Evolutionary conservation across 2,329 filamentous ascomycete genomes (phyloP).

Genomic region (Byssochlamys sp.): DNA sequence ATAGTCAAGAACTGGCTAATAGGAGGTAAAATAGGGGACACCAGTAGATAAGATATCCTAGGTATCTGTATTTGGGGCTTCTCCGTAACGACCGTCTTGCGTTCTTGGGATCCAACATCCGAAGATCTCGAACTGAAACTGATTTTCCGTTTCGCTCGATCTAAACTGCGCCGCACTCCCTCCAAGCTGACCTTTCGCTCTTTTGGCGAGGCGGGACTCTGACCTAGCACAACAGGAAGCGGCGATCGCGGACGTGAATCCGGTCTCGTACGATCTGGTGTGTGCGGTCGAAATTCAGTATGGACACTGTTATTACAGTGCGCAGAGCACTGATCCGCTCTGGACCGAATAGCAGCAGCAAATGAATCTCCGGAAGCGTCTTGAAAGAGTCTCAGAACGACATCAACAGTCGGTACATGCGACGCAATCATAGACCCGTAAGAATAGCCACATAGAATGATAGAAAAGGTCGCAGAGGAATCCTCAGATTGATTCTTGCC

Average conservation of each 20-base stretch:
- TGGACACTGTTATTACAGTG: conserved; percentile 47
- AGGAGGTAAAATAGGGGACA: conserved; percentile 53
- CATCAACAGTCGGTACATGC: conserved; percentile 52
- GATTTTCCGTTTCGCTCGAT: conserved; percentile 24
- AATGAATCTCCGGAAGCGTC: conserved; percentile 46
- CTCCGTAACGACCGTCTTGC: neutral
- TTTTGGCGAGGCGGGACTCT: neutral
- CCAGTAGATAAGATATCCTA: conserved; percentile 43
- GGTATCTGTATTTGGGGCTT: conserved; percentile 7
- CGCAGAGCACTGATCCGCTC: conserved; percentile 58
- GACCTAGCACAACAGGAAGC: neutral
- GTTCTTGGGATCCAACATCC: conserved; percentile 1
- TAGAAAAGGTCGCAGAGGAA: conserved; percentile 11
- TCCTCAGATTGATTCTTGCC: conserved; percentile 27
- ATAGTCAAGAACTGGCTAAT: conserved; percentile 55
- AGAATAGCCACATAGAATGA: conserved; percentile 72
- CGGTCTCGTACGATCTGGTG: conserved; percentile 14
- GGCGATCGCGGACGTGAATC: neutral
- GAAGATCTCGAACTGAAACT: conserved; percentile 4
- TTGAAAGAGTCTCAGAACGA: conserved; percentile 53
- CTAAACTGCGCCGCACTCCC: conserved; percentile 30
- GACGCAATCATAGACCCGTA: conserved; percentile 78
- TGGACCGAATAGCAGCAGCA: conserved; percentile 59
- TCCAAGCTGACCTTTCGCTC: conserved; percentile 26
- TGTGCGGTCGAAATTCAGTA: conserved; percentile 16